Conservation (phyloP, 805 yeast genomes). For the Brettanomyces custersianus region DNA sequence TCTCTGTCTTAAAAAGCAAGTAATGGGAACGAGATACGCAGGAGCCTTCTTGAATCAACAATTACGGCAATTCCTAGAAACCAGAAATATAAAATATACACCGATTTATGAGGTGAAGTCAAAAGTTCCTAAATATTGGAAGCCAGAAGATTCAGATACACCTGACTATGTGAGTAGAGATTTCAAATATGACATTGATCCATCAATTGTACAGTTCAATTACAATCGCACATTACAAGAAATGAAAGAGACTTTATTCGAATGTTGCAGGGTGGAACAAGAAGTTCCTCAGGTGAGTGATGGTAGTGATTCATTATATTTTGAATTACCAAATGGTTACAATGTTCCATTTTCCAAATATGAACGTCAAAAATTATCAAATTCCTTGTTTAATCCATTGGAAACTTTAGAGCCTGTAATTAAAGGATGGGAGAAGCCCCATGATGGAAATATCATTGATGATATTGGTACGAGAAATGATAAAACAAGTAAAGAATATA, state of each 20-base stretch:
- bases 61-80: slow-evolving; percentile 31
- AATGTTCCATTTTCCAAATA: slow-evolving; percentile 43
- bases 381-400: slow-evolving; percentile 62
- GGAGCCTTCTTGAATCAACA: slow-evolving; percentile 60
- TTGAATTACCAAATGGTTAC: slow-evolving; percentile 75
- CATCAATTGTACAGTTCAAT: slow-evolving; percentile 49
- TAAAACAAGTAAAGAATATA: slow-evolving; percentile 48
- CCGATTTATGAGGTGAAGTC: slow-evolving; percentile 44
- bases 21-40: slow-evolving; percentile 62
- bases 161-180: slow-evolving; percentile 18
- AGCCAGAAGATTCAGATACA: slow-evolving; percentile 7
- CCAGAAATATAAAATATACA: slow-evolving; percentile 25
- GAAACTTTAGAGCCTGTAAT: slow-evolving; percentile 19
- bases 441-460: slow-evolving; percentile 45
- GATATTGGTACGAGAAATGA: slow-evolving; percentile 19
- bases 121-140: slow-evolving; percentile 29
- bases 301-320: slow-evolving; percentile 33
- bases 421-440: slow-evolving; percentile 27
- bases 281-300: slow-evolving; percentile 4
- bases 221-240: slow-evolving; percentile 51
- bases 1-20: slow-evolving; percentile 60
- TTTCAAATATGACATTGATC: slow-evolving; percentile 31
- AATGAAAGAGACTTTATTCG: slow-evolving; percentile 64
- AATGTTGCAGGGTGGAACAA: slow-evolving; percentile 27
- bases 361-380: slow-evolving; percentile 58